Evolutionary conservation across 148 eudicot genomes (phyloP), one percentile per base, ranked within the genome.

Genomic region (Linanthus parryae): DNA sequence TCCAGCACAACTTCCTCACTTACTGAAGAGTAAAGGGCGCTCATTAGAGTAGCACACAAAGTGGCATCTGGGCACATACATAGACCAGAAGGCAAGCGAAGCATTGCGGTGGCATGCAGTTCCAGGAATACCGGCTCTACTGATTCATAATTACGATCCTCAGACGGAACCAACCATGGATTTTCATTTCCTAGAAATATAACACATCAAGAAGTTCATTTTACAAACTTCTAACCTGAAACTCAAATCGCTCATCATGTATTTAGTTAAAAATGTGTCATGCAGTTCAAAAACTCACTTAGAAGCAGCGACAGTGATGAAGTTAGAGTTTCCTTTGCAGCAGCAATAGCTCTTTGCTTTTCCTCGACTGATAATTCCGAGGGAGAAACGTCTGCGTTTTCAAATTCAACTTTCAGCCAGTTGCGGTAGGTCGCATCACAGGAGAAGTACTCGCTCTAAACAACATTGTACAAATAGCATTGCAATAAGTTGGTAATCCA

Each of bases 401-500:
- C 83, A 54, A 83, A 53, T 60, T 87, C 86, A 56, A 81, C 62
- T 70, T 81, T 80, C 52, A 91, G 83, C 98, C 96, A 86, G 50
- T 87, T 87, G 63, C 98, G 98, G 53, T 91, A 87, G 24, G 80
- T 87, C 50, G 95, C 98, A 73, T 91, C 98, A 69, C 98, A 87
- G 30, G 96, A 83, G 58, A 79, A 91, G 62, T 83, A 91, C 73
- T 91, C 90, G 19, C 75, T 79, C 98, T 91, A 65, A 28, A n/a
- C n/a, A n/a, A n/a, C n/a, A n/a, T n/a, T n/a, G n/a, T n/a, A n/a
- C n/a, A n/a, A n/a, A n/a, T n/a, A n/a, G n/a, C n/a, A n/a, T n/a
- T n/a, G n/a, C n/a, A n/a, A n/a, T n/a, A n/a, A n/a, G n/a, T n/a
- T n/a, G n/a, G n/a, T n/a, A n/a, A n/a, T n/a, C n/a, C n/a, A n/a